Base-by-base conservation (phyloP, 768 basidiomycete genomes). In the Leccinum rimulosum region DNA sequence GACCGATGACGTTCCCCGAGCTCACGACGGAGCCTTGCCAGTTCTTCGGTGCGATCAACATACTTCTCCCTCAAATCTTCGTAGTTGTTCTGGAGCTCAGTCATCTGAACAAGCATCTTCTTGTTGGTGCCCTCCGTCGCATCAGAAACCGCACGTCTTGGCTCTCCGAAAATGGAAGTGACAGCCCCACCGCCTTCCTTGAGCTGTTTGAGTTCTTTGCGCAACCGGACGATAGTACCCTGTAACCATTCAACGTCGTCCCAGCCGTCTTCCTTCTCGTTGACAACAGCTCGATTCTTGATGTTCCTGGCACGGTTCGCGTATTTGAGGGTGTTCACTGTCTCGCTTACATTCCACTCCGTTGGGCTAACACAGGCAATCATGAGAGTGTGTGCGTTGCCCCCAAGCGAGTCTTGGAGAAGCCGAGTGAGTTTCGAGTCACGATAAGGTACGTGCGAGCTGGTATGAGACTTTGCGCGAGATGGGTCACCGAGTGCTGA, bases 331-430 rank as follows among this genome's bases (percentile, higher is more conserved):
- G 93, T 95, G 70, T 93, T 94, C 59, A 98, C 80, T 0, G 97
- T 99, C 75, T 99, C 97, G 60, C 81, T 87, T 3, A 90, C 83
- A 73, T 99, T 99, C 86, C 86, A 96, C 74, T 99, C 97, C 1
- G 93, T 92, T 14, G 93, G 90, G 66, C 93, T 95, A 61, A 97
- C 92, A 72, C 96, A 99, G 17, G 97, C 97, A 62, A 99, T 93
- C 97, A 99, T 99, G 65, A 98, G 86, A 11, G 97, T 98, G 67
- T 96, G 91, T 1, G 96, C 89, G 75, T 98, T 99, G 49, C 97
- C 97, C 38, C 97, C 97, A 11, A 99, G 84, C 10, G 94, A 96
- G 73, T 98, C 95, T 87, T 73, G 72, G 35, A 73, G 66, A 33
- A 73, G 71, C 38, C 96, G 89, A 5, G 96, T 98, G 66, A 98